A percentile compares a stretch with the other conserved stretches of the same genome.
phyloP scores from a whole-genome alignment of 2,329 filamentous ascomycete species.

The Xylaria sp. region DNA sequence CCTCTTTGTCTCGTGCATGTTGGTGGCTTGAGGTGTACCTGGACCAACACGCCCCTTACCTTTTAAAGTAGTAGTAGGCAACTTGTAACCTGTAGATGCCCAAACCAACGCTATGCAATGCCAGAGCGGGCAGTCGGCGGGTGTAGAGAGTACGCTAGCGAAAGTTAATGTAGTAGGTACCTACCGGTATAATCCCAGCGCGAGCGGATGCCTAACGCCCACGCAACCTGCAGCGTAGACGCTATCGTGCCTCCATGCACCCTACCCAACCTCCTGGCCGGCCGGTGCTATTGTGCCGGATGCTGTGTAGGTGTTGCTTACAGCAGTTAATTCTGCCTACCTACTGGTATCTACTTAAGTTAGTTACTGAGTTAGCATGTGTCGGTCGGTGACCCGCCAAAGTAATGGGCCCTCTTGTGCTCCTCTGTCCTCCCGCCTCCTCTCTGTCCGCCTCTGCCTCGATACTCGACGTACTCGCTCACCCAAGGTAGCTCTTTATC shows the following conservation, averaged over 20 bases:
- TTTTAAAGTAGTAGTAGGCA: not conserved
- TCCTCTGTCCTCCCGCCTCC: conserved; percentile 3
- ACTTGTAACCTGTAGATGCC: conserved; percentile 7
- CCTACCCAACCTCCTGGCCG: not conserved
- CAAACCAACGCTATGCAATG: conserved; percentile 12
- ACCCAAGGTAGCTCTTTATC: conserved; percentile 6
- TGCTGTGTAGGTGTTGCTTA: not conserved
- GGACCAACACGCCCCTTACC: not conserved
- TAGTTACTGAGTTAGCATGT: not conserved
- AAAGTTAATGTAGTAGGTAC: not conserved
- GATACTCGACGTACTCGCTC: not conserved
- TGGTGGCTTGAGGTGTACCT: not conserved
- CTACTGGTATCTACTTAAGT: not conserved
- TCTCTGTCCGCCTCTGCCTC: conserved; percentile 2
- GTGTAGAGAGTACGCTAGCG: not conserved
- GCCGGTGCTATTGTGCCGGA: not conserved
- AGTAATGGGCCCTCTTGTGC: conserved; percentile 16
- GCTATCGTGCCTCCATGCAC: no score
- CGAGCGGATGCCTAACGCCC: conserved; percentile 10
- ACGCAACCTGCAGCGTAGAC: not conserved
- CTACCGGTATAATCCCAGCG: not conserved
- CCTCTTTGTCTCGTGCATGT: not conserved
- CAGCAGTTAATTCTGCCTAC: not conserved
- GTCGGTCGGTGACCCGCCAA: not conserved
- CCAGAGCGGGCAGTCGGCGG: not conserved